These are phyloP conservation scores for Cyclotella cryptica DNA, from an alignment of 108 stramenopile genomes.

Conservation along the genomic window DNA sequence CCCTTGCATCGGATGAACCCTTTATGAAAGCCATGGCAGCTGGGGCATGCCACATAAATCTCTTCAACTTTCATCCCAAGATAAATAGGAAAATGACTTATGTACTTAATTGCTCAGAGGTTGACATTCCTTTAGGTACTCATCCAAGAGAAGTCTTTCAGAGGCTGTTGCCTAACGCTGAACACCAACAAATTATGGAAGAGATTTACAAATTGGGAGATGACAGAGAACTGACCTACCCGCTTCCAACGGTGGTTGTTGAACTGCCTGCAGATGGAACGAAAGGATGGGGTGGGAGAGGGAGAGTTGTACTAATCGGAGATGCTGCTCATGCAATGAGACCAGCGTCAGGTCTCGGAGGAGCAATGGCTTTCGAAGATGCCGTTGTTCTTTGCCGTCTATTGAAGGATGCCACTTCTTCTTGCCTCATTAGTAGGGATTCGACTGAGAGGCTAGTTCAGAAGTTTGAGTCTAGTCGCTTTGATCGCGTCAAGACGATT, in stretches of 20 bases:
- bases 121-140: not conserved
- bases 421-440: not conserved
- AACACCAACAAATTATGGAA: constrained; percentile 4
- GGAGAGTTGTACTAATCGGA: constrained; percentile 38
- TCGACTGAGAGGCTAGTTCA: constrained; percentile 5
- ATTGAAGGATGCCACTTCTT: not conserved
- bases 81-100: constrained; percentile 27
- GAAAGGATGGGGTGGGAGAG: constrained; percentile 44
- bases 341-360: constrained; percentile 43
- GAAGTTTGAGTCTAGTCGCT: constrained; percentile 8
- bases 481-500: constrained; percentile 18
- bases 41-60: not conserved
- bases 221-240: not conserved
- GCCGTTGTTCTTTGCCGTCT: constrained; percentile 37
- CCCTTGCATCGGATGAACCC: not conserved
- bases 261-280: constrained; percentile 12
- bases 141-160: constrained; percentile 20
- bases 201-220: constrained; percentile 5
- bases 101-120: not conserved
- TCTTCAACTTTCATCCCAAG: constrained; percentile 43
- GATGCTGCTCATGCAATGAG: constrained; percentile 53
- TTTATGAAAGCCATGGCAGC: not conserved
- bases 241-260: not conserved
- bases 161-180: not conserved
- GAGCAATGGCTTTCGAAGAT: constrained; percentile 53